phyloP scores from a whole-genome alignment of 2,329 filamentous ascomycete species.

The Aspergillus udagawae region DNA sequence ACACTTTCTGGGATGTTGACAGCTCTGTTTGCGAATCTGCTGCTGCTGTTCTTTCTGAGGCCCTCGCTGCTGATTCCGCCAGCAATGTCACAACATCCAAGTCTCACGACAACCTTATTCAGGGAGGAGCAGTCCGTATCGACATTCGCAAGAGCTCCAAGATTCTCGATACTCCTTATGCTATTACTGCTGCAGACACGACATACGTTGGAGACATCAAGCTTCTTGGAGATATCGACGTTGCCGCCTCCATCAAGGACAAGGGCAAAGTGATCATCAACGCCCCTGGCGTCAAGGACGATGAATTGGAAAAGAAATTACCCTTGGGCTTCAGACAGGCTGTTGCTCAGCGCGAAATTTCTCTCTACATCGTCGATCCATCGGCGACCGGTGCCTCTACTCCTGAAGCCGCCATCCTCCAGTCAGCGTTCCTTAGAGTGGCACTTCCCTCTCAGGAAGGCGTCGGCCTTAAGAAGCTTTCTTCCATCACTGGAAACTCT shows the following conservation, averaged over 20 bases:
- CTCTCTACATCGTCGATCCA: conserved; percentile 73
- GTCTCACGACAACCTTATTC: conserved; percentile 59
- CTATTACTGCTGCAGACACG: conserved; percentile 73
- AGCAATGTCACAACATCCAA: conserved; percentile 59
- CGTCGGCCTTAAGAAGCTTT: conserved; percentile 63
- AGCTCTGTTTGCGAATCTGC: conserved; percentile 64
- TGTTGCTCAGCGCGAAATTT: conserved; percentile 64
- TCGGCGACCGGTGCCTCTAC: conserved; percentile 64
- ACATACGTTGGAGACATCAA: conserved; percentile 74
- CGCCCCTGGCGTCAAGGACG: conserved; percentile 75
- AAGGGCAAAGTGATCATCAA: conserved; percentile 72
- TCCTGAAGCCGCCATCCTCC: conserved; percentile 64
- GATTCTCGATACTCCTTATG: conserved; percentile 79
- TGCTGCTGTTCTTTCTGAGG: conserved; percentile 58
- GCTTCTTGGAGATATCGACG: conserved; percentile 72
- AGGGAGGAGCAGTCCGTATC: conserved; percentile 75
- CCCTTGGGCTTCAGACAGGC: conserved; percentile 66
- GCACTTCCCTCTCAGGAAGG: conserved; percentile 63
- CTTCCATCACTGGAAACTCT: conserved; percentile 54
- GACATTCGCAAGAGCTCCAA: conserved; percentile 82
- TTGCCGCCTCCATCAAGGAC: conserved; percentile 65
- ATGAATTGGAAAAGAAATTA: conserved; percentile 84
- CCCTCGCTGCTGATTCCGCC: conserved; percentile 57
- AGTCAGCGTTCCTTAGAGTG: conserved; percentile 79
- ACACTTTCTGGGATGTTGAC: conserved; percentile 90